Evolutionary conservation across 1,139 yeast genomes (phyloP).

Genomic region (Suhomyces maxii): DNA sequence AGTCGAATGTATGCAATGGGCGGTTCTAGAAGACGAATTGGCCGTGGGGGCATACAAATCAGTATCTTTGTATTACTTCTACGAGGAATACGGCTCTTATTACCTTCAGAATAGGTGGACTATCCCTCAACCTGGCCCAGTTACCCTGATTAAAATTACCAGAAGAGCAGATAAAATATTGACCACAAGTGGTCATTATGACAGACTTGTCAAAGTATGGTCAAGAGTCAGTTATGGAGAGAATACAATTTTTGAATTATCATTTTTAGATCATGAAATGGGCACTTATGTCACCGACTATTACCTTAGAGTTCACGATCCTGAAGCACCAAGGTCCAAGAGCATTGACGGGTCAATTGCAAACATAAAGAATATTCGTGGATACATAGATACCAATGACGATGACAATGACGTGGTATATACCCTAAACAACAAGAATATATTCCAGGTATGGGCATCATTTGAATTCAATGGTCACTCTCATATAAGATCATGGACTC

Average conservation of each 20-base stretch:
- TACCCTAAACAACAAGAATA: constrained; percentile 56
- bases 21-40: constrained; percentile 54
- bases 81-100: constrained; percentile 42
- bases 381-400: constrained; percentile 30
- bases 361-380: constrained; percentile 39
- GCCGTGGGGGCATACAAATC: constrained; percentile 56
- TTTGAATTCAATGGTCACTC: constrained; percentile 60
- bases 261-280: constrained; percentile 63
- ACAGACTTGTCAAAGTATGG: constrained; percentile 76
- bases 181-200: constrained; percentile 56
- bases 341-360: constrained; percentile 35
- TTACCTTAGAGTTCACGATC: constrained; percentile 10
- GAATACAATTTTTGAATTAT: constrained; percentile 67
- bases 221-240: constrained; percentile 71
- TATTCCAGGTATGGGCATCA: constrained; percentile 72
- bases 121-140: constrained; percentile 56
- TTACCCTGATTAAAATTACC: constrained; percentile 55
- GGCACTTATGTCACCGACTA: constrained; percentile 50
- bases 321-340: not conserved
- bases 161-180: constrained; percentile 69
- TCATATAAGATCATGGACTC: constrained; percentile 61
- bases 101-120: constrained; percentile 51
- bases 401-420: constrained; percentile 51
- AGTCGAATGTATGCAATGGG: constrained; percentile 68
- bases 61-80: constrained; percentile 55